Percentiles rank a stretch among this genome's conserved stretches.
Evolutionary conservation across 176 grass and related monocot genomes (phyloP).

Genomic region (Musa troglodytarum): DNA sequence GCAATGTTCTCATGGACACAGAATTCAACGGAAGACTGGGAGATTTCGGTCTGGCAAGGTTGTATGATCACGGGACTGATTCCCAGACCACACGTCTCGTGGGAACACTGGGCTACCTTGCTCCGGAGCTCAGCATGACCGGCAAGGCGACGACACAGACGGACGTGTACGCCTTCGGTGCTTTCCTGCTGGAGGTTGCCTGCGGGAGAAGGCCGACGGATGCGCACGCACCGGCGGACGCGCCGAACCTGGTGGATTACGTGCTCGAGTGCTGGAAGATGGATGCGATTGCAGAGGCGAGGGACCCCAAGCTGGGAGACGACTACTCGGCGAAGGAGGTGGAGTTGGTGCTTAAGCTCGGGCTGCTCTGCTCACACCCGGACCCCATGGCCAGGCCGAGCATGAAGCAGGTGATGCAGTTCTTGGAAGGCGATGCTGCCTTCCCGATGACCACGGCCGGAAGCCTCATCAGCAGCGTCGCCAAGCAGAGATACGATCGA

Average conservation of each 20-base stretch:
- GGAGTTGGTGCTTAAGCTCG: slow-evolving; percentile 25
- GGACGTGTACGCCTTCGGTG: slow-evolving; percentile 29
- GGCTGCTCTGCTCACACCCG: slow-evolving; percentile 27
- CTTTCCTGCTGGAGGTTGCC: slow-evolving; percentile 26
- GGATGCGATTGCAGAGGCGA: neutral
- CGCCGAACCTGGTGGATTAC: slow-evolving; percentile 19
- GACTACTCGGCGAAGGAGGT: neutral
- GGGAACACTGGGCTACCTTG: slow-evolving; percentile 33
- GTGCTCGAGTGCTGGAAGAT: slow-evolving; percentile 21
- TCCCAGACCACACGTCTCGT: slow-evolving; percentile 19
- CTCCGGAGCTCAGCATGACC: slow-evolving; percentile 15
- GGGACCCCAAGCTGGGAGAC: slow-evolving; percentile 11
- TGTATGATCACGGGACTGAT: slow-evolving; percentile 10
- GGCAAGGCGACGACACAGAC: slow-evolving; percentile 24
- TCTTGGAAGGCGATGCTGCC: neutral
- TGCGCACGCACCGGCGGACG: neutral
- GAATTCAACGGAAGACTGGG: slow-evolving; percentile 16
- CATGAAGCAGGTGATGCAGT: slow-evolving; percentile 28
- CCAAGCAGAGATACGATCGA: slow-evolving; percentile 13
- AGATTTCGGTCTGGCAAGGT: slow-evolving; percentile 22
- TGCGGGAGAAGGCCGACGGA: slow-evolving; percentile 23
- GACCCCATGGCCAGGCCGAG: slow-evolving; percentile 2
- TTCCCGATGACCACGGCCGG: slow-evolving; percentile 11
- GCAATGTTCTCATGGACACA: slow-evolving; percentile 21
- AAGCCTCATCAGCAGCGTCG: slow-evolving; percentile 15